A percentile compares a stretch with the other conserved stretches of the same genome.
These are phyloP conservation scores for Arthrobotrys entomopaga DNA, from an alignment of 2,329 filamentous ascomycete species.

Conservation along the genomic window DNA sequence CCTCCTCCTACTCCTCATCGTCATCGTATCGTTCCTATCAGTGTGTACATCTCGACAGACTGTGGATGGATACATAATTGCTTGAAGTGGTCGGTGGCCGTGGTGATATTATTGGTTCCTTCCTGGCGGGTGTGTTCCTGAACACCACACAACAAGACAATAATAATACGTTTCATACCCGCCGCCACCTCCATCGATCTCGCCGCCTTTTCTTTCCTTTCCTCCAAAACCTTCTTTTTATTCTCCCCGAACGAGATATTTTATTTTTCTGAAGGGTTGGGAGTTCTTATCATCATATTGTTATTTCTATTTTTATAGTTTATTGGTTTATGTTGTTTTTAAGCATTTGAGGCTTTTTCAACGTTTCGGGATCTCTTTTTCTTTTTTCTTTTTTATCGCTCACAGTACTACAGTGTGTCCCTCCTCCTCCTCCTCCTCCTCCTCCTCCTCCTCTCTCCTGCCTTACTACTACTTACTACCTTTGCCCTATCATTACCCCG, in stretches of 20 bases:
- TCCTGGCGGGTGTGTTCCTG: constrained; percentile 43
- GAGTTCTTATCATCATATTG: neutral
- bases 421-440: neutral
- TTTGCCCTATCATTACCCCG: constrained; percentile 20
- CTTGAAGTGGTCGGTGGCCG: too few species aligned
- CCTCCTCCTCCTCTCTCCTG: too few species aligned
- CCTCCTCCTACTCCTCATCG: constrained; percentile 12
- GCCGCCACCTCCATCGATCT: constrained; percentile 46
- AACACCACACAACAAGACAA: constrained; percentile 26
- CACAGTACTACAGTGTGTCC: too few species aligned
- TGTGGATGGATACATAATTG: too few species aligned
- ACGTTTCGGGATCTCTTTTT: constrained; percentile 43
- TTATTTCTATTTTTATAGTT: constrained; percentile 9
- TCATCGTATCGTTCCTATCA: too few species aligned
- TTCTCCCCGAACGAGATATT: neutral
- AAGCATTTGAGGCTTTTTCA: constrained; percentile 53
- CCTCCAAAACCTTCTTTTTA: constrained; percentile 17
- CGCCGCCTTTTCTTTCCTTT: constrained; percentile 23
- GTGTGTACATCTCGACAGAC: too few species aligned
- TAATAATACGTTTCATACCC: constrained; percentile 13
- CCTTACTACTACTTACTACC: too few species aligned
- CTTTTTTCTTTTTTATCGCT: constrained; percentile 48
- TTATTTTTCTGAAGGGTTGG: neutral
- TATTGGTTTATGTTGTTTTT: constrained; percentile 25
- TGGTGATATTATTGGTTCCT: too few species aligned